Evolutionary conservation across 1,284 basidiomycete genomes (phyloP), one percentile per base, ranked within the genome.

Genomic region (Leccinum subrobustum): DNA sequence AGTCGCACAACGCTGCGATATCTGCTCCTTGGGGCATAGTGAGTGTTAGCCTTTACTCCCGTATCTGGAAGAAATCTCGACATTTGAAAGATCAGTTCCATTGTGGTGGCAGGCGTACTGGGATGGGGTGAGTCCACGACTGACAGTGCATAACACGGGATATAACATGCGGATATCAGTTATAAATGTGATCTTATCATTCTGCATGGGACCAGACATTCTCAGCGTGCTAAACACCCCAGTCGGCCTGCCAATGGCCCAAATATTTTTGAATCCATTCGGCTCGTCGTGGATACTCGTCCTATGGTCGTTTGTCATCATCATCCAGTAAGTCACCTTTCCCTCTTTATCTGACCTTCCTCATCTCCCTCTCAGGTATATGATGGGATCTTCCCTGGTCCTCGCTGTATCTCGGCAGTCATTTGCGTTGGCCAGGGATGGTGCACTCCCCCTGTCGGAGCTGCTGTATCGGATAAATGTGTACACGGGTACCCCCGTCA

Each of bases 1-100:
- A 82, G 62, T 74, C 78, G 14, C 66, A 70, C 14, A 83, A 82
- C 56, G 80, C 82, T 5, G 72, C 75, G 11, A 71, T 71, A 5
- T 80, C 79, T 9, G 79, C 80, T n/a, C 82, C 82, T 11, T 78
- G 71, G 68, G 27, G 27, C 7, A 70, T 73, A 39, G 69, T 70
- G 50, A 53, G 69, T 52, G 1, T 3, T 3, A 27, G 23, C 4
- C 31, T 12, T 33, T 33, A 12, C 31, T 33, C 31, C 12, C 31
- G 4, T 33, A 33, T 12, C 31, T 12, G 31, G 31, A 33, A 37
- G 7, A 25, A 56, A 52, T 12, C 2, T 12, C 11, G 9, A 48
- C 29, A 12, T n/a, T 35, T 18, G 14, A 66, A 63, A 72, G 69
- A 53, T 71, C 39, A 56, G 60, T 64, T 1, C 6, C 1, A 63